Evolutionary conservation across 805 yeast species (phyloP).

Genomic region (Kuraishia cidri): DNA sequence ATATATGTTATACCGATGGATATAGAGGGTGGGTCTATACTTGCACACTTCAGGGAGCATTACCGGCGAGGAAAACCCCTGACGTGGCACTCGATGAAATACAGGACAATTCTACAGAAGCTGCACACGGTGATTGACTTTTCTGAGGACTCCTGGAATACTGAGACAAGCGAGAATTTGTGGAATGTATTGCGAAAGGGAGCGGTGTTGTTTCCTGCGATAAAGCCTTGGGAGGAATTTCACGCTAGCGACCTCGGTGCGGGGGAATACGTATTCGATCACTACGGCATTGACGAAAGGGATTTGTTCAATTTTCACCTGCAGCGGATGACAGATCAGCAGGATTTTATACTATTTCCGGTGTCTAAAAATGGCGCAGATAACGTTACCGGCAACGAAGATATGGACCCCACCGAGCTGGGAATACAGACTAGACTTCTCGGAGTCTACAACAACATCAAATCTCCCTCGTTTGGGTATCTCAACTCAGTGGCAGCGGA

Average conservation of each 20-base stretch:
- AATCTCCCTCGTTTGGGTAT: slow-evolving; percentile 17
- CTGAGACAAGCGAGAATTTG: slow-evolving; percentile 5
- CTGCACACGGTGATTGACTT: slow-evolving; percentile 36
- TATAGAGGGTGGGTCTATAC: slow-evolving; percentile 18
- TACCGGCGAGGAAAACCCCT: slow-evolving; percentile 22
- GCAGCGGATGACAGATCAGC: slow-evolving; percentile 21
- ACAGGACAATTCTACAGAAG: slow-evolving; percentile 20
- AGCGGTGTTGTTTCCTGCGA: slow-evolving; percentile 10
- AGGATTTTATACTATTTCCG: slow-evolving; percentile 6
- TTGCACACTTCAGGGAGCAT: slow-evolving; percentile 24
- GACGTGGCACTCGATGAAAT: slow-evolving; percentile 23
- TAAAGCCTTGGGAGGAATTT: slow-evolving; percentile 7
- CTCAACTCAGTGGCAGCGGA: slow-evolving; percentile 8
- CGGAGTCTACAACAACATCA: slow-evolving; percentile 24
- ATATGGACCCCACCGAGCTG: slow-evolving; percentile 6
- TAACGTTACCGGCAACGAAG: no score
- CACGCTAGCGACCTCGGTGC: slow-evolving; percentile 9
- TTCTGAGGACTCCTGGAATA: slow-evolving; percentile 26
- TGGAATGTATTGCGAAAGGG: slow-evolving; percentile 1
- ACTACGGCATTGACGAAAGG: no score
- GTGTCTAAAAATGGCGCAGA: slow-evolving; percentile 4
- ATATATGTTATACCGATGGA: slow-evolving; percentile 42
- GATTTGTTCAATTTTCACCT: slow-evolving; percentile 18
- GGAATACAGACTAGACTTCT: slow-evolving; percentile 11
- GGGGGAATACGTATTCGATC: slow-evolving; percentile 2